Evolutionary conservation across 2,329 filamentous ascomycete species (phyloP).

Genomic region (Cadophora sp.): DNA sequence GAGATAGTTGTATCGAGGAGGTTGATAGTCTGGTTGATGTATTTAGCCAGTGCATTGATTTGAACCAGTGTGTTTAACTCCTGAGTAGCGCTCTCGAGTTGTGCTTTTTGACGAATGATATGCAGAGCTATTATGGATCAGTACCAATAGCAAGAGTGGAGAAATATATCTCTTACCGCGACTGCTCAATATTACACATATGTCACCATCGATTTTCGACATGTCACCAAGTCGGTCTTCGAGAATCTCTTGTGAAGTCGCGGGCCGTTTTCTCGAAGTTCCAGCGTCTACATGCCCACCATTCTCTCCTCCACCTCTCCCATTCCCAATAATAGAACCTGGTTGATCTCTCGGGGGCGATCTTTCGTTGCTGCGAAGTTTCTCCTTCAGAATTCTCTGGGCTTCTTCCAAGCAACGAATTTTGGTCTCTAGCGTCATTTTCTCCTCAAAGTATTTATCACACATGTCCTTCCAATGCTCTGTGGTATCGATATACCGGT

Average conservation of each 20-base stretch:
- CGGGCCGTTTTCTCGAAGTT: conserved; percentile 22
- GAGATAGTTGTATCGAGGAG: conserved; percentile 30
- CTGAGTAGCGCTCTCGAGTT: conserved; percentile 19
- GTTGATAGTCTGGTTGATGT: conserved; percentile 24
- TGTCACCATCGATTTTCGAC: conserved; percentile 19
- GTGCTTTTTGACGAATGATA: conserved; percentile 24
- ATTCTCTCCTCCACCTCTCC: neutral
- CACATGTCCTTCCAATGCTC: conserved; percentile 44
- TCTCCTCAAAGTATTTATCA: conserved; percentile 33
- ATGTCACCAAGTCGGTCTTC: conserved; percentile 14
- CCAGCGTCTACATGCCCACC: neutral
- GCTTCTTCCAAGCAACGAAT: conserved; percentile 32
- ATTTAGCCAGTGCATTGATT: conserved; percentile 28
- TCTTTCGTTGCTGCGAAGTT: neutral
- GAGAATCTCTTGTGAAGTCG: neutral
- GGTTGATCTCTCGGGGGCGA: neutral
- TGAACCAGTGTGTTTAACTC: conserved; percentile 29
- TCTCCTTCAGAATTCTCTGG: conserved; percentile 19
- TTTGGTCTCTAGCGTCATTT: conserved; percentile 36
- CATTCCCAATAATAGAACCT: neutral
- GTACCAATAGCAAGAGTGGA: neutral
- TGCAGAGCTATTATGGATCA: conserved; percentile 29
- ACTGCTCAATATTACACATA: conserved; percentile 27
- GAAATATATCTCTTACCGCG: conserved; percentile 24
- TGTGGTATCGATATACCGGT: conserved; percentile 39